These are phyloP conservation scores for Scleromitrula shiraiana DNA, from an alignment of 2,329 filamentous ascomycete genomes.

Conservation along the genomic window DNA sequence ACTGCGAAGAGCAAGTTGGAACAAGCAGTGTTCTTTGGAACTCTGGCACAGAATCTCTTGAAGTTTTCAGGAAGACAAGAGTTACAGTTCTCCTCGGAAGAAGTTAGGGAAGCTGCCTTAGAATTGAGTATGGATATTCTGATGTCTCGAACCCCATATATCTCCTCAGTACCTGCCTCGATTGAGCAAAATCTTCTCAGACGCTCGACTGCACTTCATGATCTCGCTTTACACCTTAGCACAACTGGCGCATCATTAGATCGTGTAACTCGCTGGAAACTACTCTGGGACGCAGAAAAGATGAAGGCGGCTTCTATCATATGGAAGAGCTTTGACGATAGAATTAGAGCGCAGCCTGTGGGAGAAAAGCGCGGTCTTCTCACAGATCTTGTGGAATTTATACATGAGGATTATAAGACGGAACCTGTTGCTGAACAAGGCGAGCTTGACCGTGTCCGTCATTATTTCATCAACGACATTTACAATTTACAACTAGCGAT, in stretches of 20 bases:
- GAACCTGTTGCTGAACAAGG: slow-evolving; percentile 54
- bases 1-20: slow-evolving; percentile 86
- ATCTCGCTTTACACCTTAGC: slow-evolving; percentile 64
- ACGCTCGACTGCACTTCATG: slow-evolving; percentile 64
- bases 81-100: slow-evolving; percentile 56
- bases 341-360: slow-evolving; percentile 49
- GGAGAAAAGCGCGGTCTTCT: slow-evolving; percentile 63
- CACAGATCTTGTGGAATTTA: slow-evolving; percentile 64
- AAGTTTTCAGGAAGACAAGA: slow-evolving; percentile 65
- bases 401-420: slow-evolving; percentile 70
- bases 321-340: slow-evolving; percentile 73
- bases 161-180: slow-evolving; percentile 65
- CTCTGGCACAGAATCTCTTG: slow-evolving; percentile 76
- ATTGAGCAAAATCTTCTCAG: slow-evolving; percentile 73
- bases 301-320: slow-evolving; percentile 70
- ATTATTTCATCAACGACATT: slow-evolving; percentile 77
- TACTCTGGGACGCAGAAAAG: slow-evolving; percentile 88
- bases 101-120: slow-evolving; percentile 70
- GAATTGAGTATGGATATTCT: slow-evolving; percentile 76
- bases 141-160: slow-evolving; percentile 64
- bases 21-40: slow-evolving; percentile 89
- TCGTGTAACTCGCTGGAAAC: slow-evolving; percentile 62
- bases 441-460: slow-evolving; percentile 73
- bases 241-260: slow-evolving; percentile 59
- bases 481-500: slow-evolving; percentile 66